Conservation (phyloP, 306 rosid species). For the Cicer pinnatifidum region DNA sequence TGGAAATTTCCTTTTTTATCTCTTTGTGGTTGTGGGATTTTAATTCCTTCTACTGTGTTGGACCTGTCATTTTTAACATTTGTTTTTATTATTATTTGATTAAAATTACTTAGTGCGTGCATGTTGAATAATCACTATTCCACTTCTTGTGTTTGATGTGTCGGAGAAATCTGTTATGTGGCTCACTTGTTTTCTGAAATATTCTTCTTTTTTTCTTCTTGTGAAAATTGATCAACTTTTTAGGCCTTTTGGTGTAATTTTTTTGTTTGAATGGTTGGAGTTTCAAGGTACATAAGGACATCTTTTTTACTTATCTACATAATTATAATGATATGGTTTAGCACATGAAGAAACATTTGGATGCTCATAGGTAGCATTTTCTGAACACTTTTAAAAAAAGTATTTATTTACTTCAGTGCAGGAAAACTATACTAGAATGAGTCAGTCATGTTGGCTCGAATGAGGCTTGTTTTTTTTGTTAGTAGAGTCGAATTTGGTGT, state of each 20-base stretch:
- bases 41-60: no score
- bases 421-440: not conserved
- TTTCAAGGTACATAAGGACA: no score
- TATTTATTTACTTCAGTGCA: not conserved
- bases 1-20: conserved; percentile 1
- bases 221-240: no score
- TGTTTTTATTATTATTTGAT: conserved; percentile 2
- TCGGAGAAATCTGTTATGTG: no score
- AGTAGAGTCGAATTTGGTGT: no score
- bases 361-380: conserved; percentile 29
- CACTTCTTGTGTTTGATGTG: no score
- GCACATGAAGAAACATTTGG: conserved; percentile 27
- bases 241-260: no score
- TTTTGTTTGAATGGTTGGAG: no score
- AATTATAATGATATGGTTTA: not conserved
- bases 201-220: no score
- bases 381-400: no score
- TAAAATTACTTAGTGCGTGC: conserved; percentile 9
- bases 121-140: conserved; percentile 9
- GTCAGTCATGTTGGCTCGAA: not conserved
- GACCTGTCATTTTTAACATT: not conserved
- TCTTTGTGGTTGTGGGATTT: not conserved
- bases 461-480: not conserved
- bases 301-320: no score
- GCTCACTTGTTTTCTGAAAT: no score